A percentile compares a stretch with the other conserved stretches of the same genome.
These are phyloP conservation scores for Bretschneidera sinensis DNA, from an alignment of 345 rosid genomes.

Conservation along the genomic window DNA sequence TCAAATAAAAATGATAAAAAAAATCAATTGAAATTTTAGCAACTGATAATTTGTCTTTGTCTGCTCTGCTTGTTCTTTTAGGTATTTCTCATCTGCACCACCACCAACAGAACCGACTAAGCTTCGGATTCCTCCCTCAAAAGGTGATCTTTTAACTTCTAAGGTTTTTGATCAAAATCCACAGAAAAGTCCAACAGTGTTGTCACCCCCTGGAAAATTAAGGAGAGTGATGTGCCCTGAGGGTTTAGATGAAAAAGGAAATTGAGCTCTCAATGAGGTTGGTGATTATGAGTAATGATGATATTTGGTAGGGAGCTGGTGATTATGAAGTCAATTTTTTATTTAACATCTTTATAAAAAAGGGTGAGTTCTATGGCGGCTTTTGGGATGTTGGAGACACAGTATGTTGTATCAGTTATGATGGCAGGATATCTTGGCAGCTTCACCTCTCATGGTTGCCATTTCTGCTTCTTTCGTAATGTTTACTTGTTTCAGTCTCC, in stretches of 20 bases:
- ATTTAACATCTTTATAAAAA: no score
- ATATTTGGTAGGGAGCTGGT: neutral
- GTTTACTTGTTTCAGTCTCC: no score
- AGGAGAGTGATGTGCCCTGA: conserved; percentile 43
- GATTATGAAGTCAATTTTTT: no score
- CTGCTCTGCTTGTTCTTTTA: no score
- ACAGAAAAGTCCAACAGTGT: conserved; percentile 25
- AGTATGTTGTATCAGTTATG: no score
- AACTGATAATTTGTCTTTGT: neutral
- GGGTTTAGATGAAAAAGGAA: conserved; percentile 1
- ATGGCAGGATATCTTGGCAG: no score
- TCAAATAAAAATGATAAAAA: neutral
- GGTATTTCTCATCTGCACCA: conserved; percentile 40
- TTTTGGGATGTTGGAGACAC: no score
- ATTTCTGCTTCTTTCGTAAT: no score
- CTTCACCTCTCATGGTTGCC: no score
- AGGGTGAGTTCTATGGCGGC: no score
- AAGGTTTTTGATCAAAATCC: conserved; percentile 21
- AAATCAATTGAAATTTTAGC: neutral
- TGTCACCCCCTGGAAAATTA: conserved; percentile 41
- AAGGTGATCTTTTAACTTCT: conserved; percentile 29
- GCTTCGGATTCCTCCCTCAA: conserved; percentile 36
- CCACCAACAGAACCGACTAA: conserved; percentile 37
- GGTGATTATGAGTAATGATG: neutral
- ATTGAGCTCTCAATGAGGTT: neutral